Base-by-base conservation (phyloP, 2,329 filamentous ascomycete genomes). In the Fusarium agapanthi region DNA sequence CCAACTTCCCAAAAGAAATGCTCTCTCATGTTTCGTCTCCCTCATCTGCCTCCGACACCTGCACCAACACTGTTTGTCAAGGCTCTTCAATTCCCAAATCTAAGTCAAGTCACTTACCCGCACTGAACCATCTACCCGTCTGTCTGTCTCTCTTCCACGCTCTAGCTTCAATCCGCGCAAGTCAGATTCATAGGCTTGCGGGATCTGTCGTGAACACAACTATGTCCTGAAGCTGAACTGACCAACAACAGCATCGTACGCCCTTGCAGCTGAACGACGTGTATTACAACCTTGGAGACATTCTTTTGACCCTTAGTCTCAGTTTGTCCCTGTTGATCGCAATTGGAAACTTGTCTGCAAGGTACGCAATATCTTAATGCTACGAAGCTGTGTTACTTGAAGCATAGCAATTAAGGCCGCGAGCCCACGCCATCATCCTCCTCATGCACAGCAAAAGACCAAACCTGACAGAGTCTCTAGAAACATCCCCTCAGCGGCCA, bases 1-100 rank as follows among this genome's bases (percentile, higher is more conserved):
- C 70, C 69, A 74, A 73, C 69, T 75, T 73, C 73, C 70, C 73
- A 81, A 79, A 80, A 79, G 79, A 79, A 81, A 81, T 78, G 77
- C 76, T 67, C 75, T 71, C 73, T 71, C 76, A 67, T 76, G 69
- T 75, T 73, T 71, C 66, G 73, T 71, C 76, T 77, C 69, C 62
- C 75, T 76, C 69, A 72, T 73, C 75, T 71, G 59, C 62, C 64
- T 66, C 56, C 43, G 47, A 76, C 75, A 72, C 67, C 73, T 67
- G 70, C 72, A 74, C 74, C 74, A 62, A 71, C 71, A 67, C 32
- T 71, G 53, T 54, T 69, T 56, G 59, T 72, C 76, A 69, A 80
- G 71, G 79, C 77, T 71, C 72, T 78, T 75, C 75, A 76, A 76
- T 70, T 77, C 71, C 72, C 61, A 59, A 79, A 71, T 69, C 69